Evolutionary conservation across 495 filamentous ascomycete genomes (phyloP).

Genomic region (Cercophora samala): DNA sequence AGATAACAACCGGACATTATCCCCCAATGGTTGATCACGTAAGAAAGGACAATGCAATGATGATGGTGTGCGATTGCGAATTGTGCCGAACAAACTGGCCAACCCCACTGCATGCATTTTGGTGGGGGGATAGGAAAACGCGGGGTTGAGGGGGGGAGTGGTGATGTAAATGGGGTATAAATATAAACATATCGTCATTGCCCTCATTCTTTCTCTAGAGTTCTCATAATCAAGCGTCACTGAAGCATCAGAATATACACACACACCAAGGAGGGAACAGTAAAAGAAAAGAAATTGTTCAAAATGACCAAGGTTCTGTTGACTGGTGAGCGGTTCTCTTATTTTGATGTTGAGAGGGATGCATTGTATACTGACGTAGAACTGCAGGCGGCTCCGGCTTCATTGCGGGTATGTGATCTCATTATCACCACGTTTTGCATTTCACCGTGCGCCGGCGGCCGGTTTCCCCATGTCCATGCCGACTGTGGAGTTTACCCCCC

Average conservation of each 20-base stretch:
- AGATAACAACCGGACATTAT: neutral
- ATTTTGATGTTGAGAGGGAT: neutral
- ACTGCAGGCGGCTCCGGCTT: slow-evolving; percentile 47
- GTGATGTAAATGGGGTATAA: neutral
- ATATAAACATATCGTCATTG: neutral
- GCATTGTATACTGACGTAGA: slow-evolving; percentile 6
- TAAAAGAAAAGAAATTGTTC: neutral
- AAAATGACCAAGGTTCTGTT: slow-evolving; percentile 59
- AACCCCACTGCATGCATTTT: neutral
- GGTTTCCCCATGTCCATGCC: too few species aligned
- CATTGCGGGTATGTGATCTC: slow-evolving; percentile 44
- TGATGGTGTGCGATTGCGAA: neutral
- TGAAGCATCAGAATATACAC: neutral
- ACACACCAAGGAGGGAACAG: neutral
- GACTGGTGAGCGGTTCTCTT: slow-evolving; percentile 44
- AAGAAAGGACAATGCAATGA: neutral
- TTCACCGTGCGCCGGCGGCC: too few species aligned
- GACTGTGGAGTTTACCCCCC: neutral
- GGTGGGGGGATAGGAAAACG: neutral
- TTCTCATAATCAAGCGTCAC: too few species aligned
- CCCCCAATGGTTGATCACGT: neutral
- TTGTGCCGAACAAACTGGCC: neutral
- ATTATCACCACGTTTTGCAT: neutral
- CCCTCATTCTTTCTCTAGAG: neutral
- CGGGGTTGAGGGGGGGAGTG: slow-evolving; percentile 1